Base-by-base conservation (phyloP, 169 alveolate genomes). In the Cryptosporidium sp. region DNA sequence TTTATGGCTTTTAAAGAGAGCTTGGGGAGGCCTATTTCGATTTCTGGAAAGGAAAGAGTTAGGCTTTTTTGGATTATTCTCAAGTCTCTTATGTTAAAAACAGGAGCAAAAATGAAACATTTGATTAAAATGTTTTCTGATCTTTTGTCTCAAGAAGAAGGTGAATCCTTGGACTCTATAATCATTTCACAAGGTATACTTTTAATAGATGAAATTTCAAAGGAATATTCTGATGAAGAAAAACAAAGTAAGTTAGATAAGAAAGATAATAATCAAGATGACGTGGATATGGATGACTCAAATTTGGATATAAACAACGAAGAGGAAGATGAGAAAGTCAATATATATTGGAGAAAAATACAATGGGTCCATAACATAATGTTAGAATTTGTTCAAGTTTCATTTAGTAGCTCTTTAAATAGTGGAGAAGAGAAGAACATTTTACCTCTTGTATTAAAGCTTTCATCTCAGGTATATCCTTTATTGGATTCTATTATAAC, bases 311-410 rank as follows among this genome's bases (percentile, higher is more conserved):
- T 1, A 10, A 56, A 10, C 35, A 45, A 58, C 31, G 70, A 53
- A 33, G 70, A 60, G 4, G 60, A 8, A 5, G 33, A 45, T 48
- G 56, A 44, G 29, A 21, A 21, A 48, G 29, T 69, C 10, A 73
- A 29, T 73, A 80, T 23, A n/a, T 48, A 35, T n/a, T 80, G 89
- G 89, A 60, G 80, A 42, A 80, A 80, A 33, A 39, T 42, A 18
- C 75, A 80, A 8, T 80, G 89, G 75, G 16, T 80, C 29, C 80
- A 80, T 23, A 80, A 80, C 48, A 39, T 80, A 14, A 60, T 80
- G 56, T 45, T 80, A 44, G 89, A 80, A 51, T 62, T 61, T 44
- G 37, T 80, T 0, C 69, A 61, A 35, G 70, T 65, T 18, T 80
- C 73, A 18, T 62, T 23, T 12, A 65, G 35, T 12, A 65, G 35